Conservation (phyloP, 2,329 filamentous ascomycete genomes). For the Rutstroemia sp. region DNA sequence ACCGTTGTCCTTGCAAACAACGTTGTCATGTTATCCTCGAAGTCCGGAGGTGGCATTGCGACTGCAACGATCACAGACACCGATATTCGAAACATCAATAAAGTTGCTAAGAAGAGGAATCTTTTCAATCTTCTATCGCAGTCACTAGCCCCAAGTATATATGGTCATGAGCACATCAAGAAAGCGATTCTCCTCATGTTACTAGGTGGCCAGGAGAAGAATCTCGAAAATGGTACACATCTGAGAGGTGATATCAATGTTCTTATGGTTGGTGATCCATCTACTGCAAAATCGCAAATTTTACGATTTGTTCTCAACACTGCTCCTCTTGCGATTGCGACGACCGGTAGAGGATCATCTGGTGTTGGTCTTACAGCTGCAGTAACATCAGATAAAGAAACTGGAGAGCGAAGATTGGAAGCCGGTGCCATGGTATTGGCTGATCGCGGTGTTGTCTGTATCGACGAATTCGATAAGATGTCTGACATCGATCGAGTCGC, state of each 20-base stretch:
- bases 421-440: constrained; percentile 98
- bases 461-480: constrained; percentile 99
- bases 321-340: constrained; percentile 91
- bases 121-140: constrained; percentile 90
- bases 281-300: constrained; percentile 96
- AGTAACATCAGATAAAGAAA: constrained; percentile 95
- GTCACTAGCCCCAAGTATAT: constrained; percentile 92
- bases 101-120: constrained; percentile 88
- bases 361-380: constrained; percentile 96
- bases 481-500: constrained; percentile 95
- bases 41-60: constrained; percentile 89
- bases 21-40: constrained; percentile 87
- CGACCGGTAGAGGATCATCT: constrained; percentile 91
- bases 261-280: constrained; percentile 97
- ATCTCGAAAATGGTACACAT: constrained; percentile 95
- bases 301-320: constrained; percentile 96
- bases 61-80: constrained; percentile 90
- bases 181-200: constrained; percentile 95
- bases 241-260: constrained; percentile 98
- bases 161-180: constrained; percentile 95
- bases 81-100: constrained; percentile 98
- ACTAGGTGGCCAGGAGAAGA: constrained; percentile 95
- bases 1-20: constrained; percentile 93
- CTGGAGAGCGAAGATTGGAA: constrained; percentile 87
- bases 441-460: constrained; percentile 95